Base-by-base conservation (phyloP, 129 eudicot genomes). In the Heracleum sosnowskyi region DNA sequence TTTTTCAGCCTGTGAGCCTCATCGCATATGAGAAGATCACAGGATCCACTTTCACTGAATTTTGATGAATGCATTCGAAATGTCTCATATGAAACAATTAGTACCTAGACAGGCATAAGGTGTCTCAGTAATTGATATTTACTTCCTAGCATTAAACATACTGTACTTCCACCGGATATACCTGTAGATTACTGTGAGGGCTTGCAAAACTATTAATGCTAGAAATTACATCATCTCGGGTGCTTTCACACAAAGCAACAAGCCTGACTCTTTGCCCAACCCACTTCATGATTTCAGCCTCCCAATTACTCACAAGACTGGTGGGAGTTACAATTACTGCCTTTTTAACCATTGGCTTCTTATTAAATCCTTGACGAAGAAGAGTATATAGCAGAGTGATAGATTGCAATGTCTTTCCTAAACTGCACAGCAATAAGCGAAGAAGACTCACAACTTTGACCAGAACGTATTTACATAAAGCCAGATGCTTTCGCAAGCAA, bases 391-490 rank as follows among this genome's bases (percentile, higher is more conserved):
- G 86, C 72, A 96, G 82, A 46, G 99, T 90, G 82, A 96, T 96
- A 74, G 99, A 96, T 87, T 96, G 99, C 85, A 96, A 81, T 33
- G 99, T 96, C 91, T 96, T 96, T 76, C 99, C 99, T 84, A 96
- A 86, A 83, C 99, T 96, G 83, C 83, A 79, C 45, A 79, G 69
- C 37, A 73, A 76, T 7, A n/a, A 51, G 51, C 17, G 6, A 35
- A 72, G 69, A 36, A 37, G 46, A 57, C 36, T 47, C 36, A 28
- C 76, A 66, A 73, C 33, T 75, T 63, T 69, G 70, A 57, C 75
- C 31, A 35, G 34, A 76, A 40, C 63, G 60, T 53, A 69, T 41
- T 71, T 57, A 81, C 49, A 73, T 66, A 63, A 82, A 69, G 49
- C 76, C 66, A 51, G 75, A 74, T 57, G 35, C 53, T 68, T 78